phyloP scores from a whole-genome alignment of 371 early-diverging fungal genomes.

The Rhizomucor pusillus region DNA sequence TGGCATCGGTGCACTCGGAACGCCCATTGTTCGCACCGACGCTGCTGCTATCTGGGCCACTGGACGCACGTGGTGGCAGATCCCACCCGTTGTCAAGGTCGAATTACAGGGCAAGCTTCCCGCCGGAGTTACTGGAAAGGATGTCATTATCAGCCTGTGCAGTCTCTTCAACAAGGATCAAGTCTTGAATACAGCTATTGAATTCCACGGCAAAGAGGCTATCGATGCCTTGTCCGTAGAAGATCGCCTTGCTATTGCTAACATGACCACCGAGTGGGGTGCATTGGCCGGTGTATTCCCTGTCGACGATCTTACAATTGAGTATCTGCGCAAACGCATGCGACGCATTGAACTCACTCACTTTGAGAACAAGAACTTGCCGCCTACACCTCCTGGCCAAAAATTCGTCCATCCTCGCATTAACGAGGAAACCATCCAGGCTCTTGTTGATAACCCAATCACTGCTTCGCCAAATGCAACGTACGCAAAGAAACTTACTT shows the following conservation, averaged over 20 bases:
- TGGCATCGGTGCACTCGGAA: conserved; percentile 90
- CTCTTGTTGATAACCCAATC: conserved; percentile 51
- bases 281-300: conserved; percentile 96
- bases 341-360: conserved; percentile 52
- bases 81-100: conserved; percentile 90
- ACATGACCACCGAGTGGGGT: conserved; percentile 99
- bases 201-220: conserved; percentile 89
- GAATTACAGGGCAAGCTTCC: conserved; percentile 72
- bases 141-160: conserved; percentile 92
- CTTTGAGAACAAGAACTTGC: conserved; percentile 51
- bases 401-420: conserved; percentile 69
- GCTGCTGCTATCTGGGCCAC: conserved; percentile 98
- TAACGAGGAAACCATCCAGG: conserved; percentile 62
- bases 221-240: conserved; percentile 70
- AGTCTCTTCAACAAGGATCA: conserved; percentile 83
- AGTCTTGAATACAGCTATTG: conserved; percentile 92
- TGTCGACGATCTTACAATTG: conserved; percentile 76
- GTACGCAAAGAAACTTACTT: conserved; percentile 81
- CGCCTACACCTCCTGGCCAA: conserved; percentile 32
- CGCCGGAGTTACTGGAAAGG: conserved; percentile 90
- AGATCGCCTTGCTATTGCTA: conserved; percentile 92
- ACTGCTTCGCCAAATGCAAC: conserved; percentile 63
- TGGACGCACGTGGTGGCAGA: conserved; percentile 96
- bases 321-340: conserved; percentile 70
- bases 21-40: conserved; percentile 95